These are phyloP conservation scores for Agrocybe chaxingu DNA, from an alignment of 768 basidiomycete species.

Conservation along the genomic window DNA sequence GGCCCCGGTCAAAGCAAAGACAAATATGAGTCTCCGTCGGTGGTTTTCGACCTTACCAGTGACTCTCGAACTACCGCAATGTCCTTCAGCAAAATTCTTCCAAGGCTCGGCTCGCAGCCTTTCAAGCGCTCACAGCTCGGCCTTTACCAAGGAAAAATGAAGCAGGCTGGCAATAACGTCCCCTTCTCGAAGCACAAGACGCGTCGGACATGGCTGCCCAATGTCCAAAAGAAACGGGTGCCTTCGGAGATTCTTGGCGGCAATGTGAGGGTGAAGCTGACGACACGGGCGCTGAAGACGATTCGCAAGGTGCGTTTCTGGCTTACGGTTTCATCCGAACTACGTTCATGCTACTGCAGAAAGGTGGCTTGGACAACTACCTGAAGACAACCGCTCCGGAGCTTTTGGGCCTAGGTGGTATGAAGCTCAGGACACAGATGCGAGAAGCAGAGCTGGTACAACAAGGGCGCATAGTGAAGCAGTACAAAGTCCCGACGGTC, in stretches of 20 bases:
- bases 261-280: constrained; percentile 64
- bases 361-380: constrained; percentile 73
- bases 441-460: constrained; percentile 14
- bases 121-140: constrained; percentile 82
- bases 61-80: constrained; percentile 8
- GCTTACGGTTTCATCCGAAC: neutral
- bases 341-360: constrained; percentile 29
- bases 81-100: constrained; percentile 26
- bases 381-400: constrained; percentile 38
- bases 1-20: no score
- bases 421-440: constrained; percentile 43
- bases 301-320: constrained; percentile 68
- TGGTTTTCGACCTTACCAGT: no score
- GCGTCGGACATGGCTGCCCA: constrained; percentile 83
- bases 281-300: constrained; percentile 72
- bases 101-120: constrained; percentile 51
- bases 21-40: no score
- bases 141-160: constrained; percentile 79
- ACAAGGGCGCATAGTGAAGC: neutral
- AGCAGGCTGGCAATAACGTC: constrained; percentile 84
- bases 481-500: constrained; percentile 4
- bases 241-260: constrained; percentile 62
- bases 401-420: constrained; percentile 40
- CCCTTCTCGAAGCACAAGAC: constrained; percentile 89
- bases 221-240: constrained; percentile 75